Evolutionary conservation across 805 yeast genomes (phyloP).

Genomic region (Candida piceae): DNA sequence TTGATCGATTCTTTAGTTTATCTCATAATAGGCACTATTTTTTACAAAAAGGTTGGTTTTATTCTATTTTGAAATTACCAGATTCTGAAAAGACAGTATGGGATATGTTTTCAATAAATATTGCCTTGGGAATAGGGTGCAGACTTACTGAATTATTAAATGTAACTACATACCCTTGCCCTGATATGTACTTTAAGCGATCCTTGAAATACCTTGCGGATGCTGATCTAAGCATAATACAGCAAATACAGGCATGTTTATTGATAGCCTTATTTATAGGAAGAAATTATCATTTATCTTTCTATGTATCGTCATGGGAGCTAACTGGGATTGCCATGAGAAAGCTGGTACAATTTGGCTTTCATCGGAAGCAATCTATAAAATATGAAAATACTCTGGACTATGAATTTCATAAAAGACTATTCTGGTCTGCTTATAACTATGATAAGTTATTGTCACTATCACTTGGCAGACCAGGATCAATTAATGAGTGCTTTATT

Average conservation of each 20-base stretch:
- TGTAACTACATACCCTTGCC: constrained; percentile 16
- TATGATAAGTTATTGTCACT: constrained; percentile 17
- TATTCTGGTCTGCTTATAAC: constrained; percentile 21
- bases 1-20: constrained; percentile 13
- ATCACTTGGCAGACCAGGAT: constrained; percentile 22
- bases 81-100: constrained; percentile 11
- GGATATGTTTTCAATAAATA: constrained; percentile 14
- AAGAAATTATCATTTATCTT: constrained; percentile 15
- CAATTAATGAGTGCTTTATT: constrained; percentile 17
- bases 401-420: constrained; percentile 18
- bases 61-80: constrained; percentile 1
- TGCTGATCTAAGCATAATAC: constrained; percentile 9
- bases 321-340: constrained; percentile 19
- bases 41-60: constrained; percentile 11
- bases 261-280: constrained; percentile 17
- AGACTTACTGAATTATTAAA: constrained; percentile 15
- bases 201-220: constrained; percentile 9
- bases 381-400: constrained; percentile 11
- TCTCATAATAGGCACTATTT: constrained; percentile 17
- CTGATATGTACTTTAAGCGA: constrained; percentile 17
- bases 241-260: constrained; percentile 21
- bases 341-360: constrained; percentile 17
- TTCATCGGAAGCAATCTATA: constrained; percentile 15
- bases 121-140: constrained; percentile 17
- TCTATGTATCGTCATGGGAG: constrained; percentile 20